Evolutionary conservation across 441 rosid genomes (phyloP).

Genomic region (Populus hybrid): DNA sequence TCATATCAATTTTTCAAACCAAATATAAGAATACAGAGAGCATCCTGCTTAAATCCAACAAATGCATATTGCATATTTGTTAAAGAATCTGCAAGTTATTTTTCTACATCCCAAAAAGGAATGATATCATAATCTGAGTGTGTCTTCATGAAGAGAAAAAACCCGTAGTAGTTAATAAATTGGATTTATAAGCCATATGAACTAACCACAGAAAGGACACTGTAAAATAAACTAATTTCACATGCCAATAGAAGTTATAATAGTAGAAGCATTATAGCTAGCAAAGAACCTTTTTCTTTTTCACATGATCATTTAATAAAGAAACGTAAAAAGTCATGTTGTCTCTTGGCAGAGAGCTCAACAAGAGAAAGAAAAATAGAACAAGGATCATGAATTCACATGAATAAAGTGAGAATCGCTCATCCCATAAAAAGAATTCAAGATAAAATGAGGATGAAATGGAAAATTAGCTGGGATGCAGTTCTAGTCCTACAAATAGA

Average conservation of each 20-base stretch:
- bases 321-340: not conserved
- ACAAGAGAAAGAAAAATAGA: not conserved
- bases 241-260: not conserved
- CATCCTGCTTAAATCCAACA: not conserved
- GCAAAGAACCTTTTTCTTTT: not conserved
- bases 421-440: not conserved
- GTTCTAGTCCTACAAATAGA: not conserved
- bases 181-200: not conserved
- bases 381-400: not conserved
- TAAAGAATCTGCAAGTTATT: not conserved
- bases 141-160: not conserved
- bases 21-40: not conserved
- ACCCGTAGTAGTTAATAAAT: not conserved
- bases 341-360: not conserved
- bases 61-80: not conserved
- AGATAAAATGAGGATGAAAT: not conserved
- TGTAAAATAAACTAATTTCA: not conserved
- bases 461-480: not conserved
- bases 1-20: not conserved
- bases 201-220: not conserved
- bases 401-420: not conserved
- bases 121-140: not conserved
- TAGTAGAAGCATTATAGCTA: not conserved
- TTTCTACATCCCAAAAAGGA: not conserved
- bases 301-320: not conserved